Base-by-base conservation (phyloP, 2,329 filamentous ascomycete genomes). In the Talaromyces sp. region DNA sequence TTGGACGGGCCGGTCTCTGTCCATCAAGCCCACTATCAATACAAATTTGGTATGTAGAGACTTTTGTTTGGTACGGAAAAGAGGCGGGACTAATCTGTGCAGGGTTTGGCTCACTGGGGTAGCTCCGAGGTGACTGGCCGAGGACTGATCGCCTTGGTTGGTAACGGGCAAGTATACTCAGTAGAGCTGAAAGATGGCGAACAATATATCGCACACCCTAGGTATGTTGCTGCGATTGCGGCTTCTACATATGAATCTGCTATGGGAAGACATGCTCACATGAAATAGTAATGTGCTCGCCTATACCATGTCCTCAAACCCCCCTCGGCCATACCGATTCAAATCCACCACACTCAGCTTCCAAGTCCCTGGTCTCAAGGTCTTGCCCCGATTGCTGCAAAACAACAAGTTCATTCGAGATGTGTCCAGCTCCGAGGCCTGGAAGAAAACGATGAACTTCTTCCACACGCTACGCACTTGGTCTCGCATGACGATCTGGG, bases 1-100 rank as follows among this genome's bases (percentile, higher is more conserved):
- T 49, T 99, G 94, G 94, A 96, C 93, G 0, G 94, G 94, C 24
- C 90, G 96, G 70, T 91, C 90, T 1, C 80, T 99, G 49, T 80
- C 81, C 14, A 82, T 94, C 40, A 86, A 85, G 32, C 90, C 92
- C 2, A 87, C 85, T 42, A 80, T 95, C 60, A 92, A 91, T 64
- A 82, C 82, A 39, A 82, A 83, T 58, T 82, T 97, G 68, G 86
- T 83, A 66, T 53, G 75, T 68, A 22, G 7, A 16, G 22, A 4
- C 11, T 29, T 14, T 16, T 20, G 6, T 4, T 24, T n/a, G n/a
- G n/a, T 37, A 19, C 6, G 22, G 20, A 24, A 5, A 29, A 11
- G 22, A 30, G 16, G 49, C 24, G 30, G 24, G 62, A n/a, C 77
- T 81, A 69, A 81, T 68, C 58, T 49, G 52, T 24, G 58, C 70